These are phyloP conservation scores for Oryza glumipatula DNA, from an alignment of 176 grass and related monocot species.

Conservation along the genomic window DNA sequence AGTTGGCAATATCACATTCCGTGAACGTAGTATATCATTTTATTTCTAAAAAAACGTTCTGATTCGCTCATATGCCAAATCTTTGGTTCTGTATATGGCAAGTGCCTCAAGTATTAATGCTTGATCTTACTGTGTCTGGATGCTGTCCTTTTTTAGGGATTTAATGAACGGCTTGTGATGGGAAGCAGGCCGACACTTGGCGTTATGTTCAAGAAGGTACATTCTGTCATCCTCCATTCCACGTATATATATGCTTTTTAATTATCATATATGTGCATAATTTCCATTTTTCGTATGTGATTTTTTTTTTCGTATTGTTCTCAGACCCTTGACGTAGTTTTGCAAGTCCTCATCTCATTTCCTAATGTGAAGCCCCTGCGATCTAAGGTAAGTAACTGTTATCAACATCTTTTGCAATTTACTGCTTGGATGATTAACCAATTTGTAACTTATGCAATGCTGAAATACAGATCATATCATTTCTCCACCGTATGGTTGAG, in stretches of 20 bases:
- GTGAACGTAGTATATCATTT: constrained; percentile 22
- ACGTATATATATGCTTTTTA: constrained; percentile 3
- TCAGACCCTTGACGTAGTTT: constrained; percentile 82
- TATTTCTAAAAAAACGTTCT: constrained; percentile 1
- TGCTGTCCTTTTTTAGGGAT: constrained; percentile 64
- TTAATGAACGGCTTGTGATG: constrained; percentile 88
- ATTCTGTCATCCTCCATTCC: constrained; percentile 34
- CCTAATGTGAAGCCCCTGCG: constrained; percentile 67
- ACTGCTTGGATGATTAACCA: constrained; percentile 41
- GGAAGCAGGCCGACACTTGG: constrained; percentile 76
- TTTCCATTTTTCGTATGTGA: constrained; percentile 24
- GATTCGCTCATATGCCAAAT: constrained; percentile 22
- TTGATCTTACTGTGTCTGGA: constrained; percentile 30
- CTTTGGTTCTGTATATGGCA: constrained; percentile 22
- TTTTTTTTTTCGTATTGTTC: constrained; percentile 31
- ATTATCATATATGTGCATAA: constrained; percentile 10
- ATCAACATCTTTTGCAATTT: constrained; percentile 23
- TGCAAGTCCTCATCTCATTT: constrained; percentile 82
- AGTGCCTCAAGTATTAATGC: constrained; percentile 1
- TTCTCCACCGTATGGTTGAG: constrained; percentile 96
- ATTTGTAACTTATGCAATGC: constrained; percentile 23
- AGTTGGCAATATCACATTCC: constrained; percentile 21
- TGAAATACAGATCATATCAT: constrained; percentile 79
- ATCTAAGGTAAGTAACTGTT: constrained; percentile 71
- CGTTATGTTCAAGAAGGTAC: constrained; percentile 90